A percentile compares a stretch with the other conserved stretches of the same genome.
Conservation (phyloP, 306 rosid species). For the Vigna angularis region DNA sequence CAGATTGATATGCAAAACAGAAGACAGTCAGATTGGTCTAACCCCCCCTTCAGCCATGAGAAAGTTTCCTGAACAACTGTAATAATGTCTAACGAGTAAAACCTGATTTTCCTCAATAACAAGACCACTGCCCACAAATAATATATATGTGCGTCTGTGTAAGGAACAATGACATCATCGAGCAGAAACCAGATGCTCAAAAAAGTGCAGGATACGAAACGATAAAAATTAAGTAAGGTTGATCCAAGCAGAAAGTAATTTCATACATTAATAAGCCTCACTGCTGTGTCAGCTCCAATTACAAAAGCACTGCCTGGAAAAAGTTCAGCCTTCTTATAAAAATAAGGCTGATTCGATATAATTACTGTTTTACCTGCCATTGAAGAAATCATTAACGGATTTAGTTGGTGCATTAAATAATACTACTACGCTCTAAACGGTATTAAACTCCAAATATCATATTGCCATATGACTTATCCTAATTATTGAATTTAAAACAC, state of each 20-base stretch:
- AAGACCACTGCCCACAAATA: constrained; percentile 3
- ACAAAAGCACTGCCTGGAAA: constrained; percentile 96
- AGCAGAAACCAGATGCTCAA: not conserved
- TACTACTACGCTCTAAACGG: constrained; percentile 22
- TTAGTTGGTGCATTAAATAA: constrained; percentile 32
- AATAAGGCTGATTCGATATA: constrained; percentile 85
- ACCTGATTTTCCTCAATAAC: not conserved
- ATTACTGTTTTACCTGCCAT: constrained; percentile 84
- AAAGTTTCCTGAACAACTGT: not conserved
- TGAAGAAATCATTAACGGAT: constrained; percentile 43
- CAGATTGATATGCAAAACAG: not conserved
- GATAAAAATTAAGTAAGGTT: constrained; percentile 21
- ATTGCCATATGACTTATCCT: constrained; percentile 17
- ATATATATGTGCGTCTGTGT: not conserved
- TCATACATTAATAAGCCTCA: constrained; percentile 81
- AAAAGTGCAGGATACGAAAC: constrained; percentile 29
- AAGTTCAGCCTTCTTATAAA: constrained; percentile 89
- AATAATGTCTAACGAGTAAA: not conserved
- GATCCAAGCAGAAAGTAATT: constrained; percentile 33
- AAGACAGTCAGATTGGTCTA: constrained; percentile 17
- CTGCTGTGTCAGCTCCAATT: constrained; percentile 93
- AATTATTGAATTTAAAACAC: not conserved
- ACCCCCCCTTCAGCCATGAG: not conserved
- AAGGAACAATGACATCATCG: not conserved
- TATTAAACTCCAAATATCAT: constrained; percentile 6